These are phyloP conservation scores for Chlorella sp. DNA, from an alignment of 139 green algal species.

Conservation along the genomic window DNA sequence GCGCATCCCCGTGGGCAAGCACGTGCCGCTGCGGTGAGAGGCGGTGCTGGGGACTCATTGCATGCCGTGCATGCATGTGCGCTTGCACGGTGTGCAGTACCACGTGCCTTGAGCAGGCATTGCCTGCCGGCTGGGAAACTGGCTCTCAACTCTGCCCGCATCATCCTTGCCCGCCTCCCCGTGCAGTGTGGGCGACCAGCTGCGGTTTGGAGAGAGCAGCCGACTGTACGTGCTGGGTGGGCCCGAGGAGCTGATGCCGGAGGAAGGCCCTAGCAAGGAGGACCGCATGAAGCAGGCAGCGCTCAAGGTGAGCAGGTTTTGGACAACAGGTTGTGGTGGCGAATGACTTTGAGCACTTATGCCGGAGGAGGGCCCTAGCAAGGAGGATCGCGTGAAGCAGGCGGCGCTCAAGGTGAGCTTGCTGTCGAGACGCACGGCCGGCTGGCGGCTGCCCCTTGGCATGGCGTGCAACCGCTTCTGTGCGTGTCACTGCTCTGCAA, in stretches of 20 bases:
- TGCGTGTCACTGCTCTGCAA: no score
- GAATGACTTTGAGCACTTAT: no score
- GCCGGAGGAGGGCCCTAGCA: slow-evolving; percentile 81
- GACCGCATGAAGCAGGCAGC: slow-evolving; percentile 57
- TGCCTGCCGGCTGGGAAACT: no score
- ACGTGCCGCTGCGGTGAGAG: slow-evolving; percentile 66
- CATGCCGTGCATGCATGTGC: no score
- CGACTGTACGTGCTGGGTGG: slow-evolving; percentile 87
- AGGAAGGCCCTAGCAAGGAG: slow-evolving; percentile 75
- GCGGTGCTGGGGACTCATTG: no score
- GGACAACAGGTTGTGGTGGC: no score
- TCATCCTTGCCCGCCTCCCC: neutral
- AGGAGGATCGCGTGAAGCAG: slow-evolving; percentile 55
- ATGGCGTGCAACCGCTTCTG: no score
- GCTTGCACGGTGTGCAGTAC: no score
- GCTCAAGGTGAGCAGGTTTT: slow-evolving; percentile 46
- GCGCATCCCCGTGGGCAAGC: slow-evolving; percentile 63
- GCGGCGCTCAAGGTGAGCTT: slow-evolving; percentile 55
- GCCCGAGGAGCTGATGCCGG: slow-evolving; percentile 86
- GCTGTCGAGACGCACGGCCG: no score
- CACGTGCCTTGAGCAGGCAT: no score
- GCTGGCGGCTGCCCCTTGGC: no score
- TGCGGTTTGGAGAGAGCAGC: slow-evolving; percentile 87
- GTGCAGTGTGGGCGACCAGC: slow-evolving; percentile 82
- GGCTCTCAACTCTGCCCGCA: no score